A percentile compares a stretch with the other conserved stretches of the same genome.
phyloP scores from a whole-genome alignment of 768 basidiomycete species.

The Austroboletus festivus region DNA sequence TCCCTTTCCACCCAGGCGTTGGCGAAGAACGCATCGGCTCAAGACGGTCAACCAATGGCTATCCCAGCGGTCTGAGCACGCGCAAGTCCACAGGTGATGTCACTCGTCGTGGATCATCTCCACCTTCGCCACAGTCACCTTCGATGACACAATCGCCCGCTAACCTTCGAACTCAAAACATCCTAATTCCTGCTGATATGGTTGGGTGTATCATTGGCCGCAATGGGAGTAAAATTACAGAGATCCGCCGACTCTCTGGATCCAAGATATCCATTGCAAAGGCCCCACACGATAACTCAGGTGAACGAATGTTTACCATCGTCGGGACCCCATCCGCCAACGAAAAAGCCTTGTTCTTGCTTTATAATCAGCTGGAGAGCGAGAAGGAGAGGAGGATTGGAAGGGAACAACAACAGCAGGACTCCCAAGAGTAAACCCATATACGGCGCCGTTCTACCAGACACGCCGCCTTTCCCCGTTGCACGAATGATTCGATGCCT shows the following conservation, averaged over 20 bases:
- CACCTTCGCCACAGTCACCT: slow-evolving; percentile 37
- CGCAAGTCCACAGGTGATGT: slow-evolving; percentile 68
- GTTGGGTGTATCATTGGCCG: slow-evolving; percentile 96
- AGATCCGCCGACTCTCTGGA: slow-evolving; percentile 96
- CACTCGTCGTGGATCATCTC: slow-evolving; percentile 41
- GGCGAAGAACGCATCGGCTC: slow-evolving; percentile 61
- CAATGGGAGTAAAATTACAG: slow-evolving; percentile 97
- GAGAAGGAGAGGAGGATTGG: slow-evolving; percentile 94
- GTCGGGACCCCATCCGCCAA: slow-evolving; percentile 94
- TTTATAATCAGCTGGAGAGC: slow-evolving; percentile 95
- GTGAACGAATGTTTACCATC: slow-evolving; percentile 99
- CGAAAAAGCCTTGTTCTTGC: slow-evolving; percentile 94
- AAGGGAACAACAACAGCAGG: slow-evolving; percentile 77
- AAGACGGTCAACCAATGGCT: slow-evolving; percentile 52
- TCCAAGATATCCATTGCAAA: slow-evolving; percentile 99
- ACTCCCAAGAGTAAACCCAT: slow-evolving; percentile 47
- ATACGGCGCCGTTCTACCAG: background rate
- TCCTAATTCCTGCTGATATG: slow-evolving; percentile 99
- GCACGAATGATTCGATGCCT: slow-evolving; percentile 17
- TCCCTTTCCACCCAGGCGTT: slow-evolving; percentile 91
- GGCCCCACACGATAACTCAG: slow-evolving; percentile 98
- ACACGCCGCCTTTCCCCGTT: slow-evolving; percentile 4
- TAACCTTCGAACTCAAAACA: slow-evolving; percentile 96
- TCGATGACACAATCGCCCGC: slow-evolving; percentile 56
- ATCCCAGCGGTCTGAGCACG: slow-evolving; percentile 44